These are phyloP conservation scores for Hymenoscyphus albidus DNA, from an alignment of 2,329 filamentous ascomycete genomes.

Conservation along the genomic window DNA sequence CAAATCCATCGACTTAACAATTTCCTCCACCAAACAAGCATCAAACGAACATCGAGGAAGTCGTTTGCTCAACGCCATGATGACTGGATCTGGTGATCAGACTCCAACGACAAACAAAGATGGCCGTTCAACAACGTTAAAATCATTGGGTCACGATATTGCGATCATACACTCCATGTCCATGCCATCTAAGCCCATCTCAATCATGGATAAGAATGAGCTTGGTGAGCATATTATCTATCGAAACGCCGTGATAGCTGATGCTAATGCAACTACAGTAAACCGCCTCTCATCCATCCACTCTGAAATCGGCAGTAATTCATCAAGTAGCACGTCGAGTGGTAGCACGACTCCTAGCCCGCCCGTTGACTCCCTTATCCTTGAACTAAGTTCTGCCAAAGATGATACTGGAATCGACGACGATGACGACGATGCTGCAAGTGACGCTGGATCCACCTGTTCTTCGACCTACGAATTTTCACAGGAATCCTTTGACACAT, in stretches of 20 bases:
- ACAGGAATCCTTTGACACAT: too few relatives aligned
- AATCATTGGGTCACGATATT: too few relatives aligned
- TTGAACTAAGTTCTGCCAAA: too few relatives aligned
- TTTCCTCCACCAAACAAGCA: not conserved
- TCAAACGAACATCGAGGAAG: not conserved
- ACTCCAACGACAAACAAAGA: not conserved
- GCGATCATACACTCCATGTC: not conserved
- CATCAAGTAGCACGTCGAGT: too few relatives aligned
- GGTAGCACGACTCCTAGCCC: not conserved
- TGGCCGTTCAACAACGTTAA: not conserved
- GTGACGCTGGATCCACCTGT: too few relatives aligned
- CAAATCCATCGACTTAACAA: not conserved
- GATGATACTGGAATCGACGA: too few relatives aligned
- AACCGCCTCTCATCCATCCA: not conserved
- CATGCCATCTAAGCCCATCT: not conserved
- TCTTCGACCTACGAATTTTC: too few relatives aligned
- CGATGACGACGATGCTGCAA: too few relatives aligned
- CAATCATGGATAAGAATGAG: too few relatives aligned
- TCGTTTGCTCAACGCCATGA: not conserved
- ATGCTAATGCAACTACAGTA: not conserved
- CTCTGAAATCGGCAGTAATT: too few relatives aligned
- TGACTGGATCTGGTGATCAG: not conserved
- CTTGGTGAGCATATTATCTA: not conserved
- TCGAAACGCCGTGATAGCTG: not conserved
- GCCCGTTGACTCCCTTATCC: not conserved